Percentiles rank a stretch among this genome's conserved stretches.
Evolutionary conservation across 179 eudicot species (phyloP).

Genomic region (Drosera spatulata): DNA sequence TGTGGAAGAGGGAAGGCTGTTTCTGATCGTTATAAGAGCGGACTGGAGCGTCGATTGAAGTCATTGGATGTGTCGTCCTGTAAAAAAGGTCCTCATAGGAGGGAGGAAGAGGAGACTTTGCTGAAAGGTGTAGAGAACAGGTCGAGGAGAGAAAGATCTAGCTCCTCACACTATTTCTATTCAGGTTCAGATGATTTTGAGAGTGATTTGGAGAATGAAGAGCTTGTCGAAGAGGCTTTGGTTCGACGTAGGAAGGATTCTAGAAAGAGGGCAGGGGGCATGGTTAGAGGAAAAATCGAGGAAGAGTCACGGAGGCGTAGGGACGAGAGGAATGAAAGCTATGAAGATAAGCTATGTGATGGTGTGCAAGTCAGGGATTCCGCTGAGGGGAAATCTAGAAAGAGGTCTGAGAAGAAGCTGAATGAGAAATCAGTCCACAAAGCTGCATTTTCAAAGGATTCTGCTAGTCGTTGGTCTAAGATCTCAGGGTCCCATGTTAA

Average conservation of each 20-base stretch:
- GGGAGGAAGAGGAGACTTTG: conserved; percentile 14
- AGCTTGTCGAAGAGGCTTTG: conserved; percentile 24
- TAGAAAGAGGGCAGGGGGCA: conserved; percentile 22
- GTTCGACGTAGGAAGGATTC: conserved; percentile 15
- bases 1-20: conserved; percentile 21
- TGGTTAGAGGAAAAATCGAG: conserved; percentile 17
- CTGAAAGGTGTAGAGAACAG: conserved; percentile 20
- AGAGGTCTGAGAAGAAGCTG: conserved; percentile 74
- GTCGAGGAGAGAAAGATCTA: conserved; percentile 42
- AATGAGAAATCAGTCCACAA: conserved; percentile 28
- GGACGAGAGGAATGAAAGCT: conserved; percentile 11
- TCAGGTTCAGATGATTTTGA: conserved; percentile 39
- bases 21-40: conserved; percentile 13
- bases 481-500: conserved; percentile 17
- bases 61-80: conserved; percentile 8
- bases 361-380: conserved; percentile 14
- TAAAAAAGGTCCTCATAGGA: conserved; percentile 13
- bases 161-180: conserved; percentile 48
- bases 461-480: conserved; percentile 13
- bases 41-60: conserved; percentile 18
- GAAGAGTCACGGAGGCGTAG: conserved; percentile 17
- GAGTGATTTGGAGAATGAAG: conserved; percentile 35
- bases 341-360: conserved; percentile 12
- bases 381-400: conserved; percentile 50
- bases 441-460: conserved; percentile 15